A percentile compares a stretch with the other conserved stretches of the same genome.
Evolutionary conservation across 495 filamentous ascomycete species (phyloP).

Genomic region (Talaromyces stipitatus): DNA sequence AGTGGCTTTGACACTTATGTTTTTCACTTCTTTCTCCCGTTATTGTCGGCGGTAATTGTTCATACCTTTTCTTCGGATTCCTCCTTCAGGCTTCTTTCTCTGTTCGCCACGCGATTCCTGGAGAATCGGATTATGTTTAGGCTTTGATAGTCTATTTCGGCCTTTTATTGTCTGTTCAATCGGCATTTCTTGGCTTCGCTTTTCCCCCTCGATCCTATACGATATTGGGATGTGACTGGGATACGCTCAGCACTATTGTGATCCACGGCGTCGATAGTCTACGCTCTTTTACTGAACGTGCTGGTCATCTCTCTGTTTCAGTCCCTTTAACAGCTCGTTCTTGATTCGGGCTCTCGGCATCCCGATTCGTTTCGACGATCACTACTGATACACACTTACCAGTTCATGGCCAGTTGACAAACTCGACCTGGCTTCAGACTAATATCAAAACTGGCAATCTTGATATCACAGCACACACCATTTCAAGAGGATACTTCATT

Average conservation of each 20-base stretch:
- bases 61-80: conserved; percentile 3
- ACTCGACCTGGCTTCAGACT: not conserved
- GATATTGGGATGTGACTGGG: not conserved
- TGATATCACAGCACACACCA: not conserved
- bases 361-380: not conserved
- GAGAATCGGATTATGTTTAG: not conserved
- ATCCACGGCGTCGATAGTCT: not conserved
- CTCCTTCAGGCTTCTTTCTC: conserved; percentile 8
- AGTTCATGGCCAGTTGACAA: not conserved
- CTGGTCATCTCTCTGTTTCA: not conserved
- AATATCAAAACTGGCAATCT: not conserved
- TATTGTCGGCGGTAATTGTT: not conserved
- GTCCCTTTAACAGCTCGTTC: not conserved
- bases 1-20: not conserved
- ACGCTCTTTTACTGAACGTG: not conserved
- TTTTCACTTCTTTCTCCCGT: not conserved
- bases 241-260: not conserved
- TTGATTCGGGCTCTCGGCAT: not conserved
- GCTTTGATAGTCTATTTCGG: not conserved
- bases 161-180: not conserved
- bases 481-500: not conserved
- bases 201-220: not conserved
- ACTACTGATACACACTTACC: not conserved
- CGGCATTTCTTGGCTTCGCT: not conserved
- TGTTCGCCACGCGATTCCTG: conserved; percentile 9